Evolutionary conservation across 331 rosid species (phyloP), one percentile per base, ranked within the genome.

Genomic region (Dryas integrifolia): DNA sequence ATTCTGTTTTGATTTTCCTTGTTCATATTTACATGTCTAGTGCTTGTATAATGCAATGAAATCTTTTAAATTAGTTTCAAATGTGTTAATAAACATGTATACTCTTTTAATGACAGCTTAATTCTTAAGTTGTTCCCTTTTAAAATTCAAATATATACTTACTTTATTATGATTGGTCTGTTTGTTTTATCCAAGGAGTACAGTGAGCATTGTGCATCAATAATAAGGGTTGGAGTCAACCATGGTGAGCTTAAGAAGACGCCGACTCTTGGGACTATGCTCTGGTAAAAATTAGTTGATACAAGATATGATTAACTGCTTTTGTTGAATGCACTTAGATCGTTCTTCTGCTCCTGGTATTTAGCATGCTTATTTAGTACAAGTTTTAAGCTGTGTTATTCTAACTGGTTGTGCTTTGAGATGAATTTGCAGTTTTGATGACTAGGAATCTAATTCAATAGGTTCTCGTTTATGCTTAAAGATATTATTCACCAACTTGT

Each of bases 211-310:
- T 52, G 60, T 69, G 77, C 67, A 73, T 68, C 74, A 74, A 63
- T 77, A 82, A 65, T 72, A 81, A 73, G 50, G 46, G 41, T 55
- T 67, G 51, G 39, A 77, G 40, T 51, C 74, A 85, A 80, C 47
- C 59, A 91, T 95, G 97, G 98, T 94, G 81, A 94, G 98, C 88
- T 86, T 94, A 84, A 86, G 98, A 84, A 91, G 97, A 83, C 96
- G 97, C 77, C 91, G 92, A 84, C 96, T 94, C 63, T 77, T 91
- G 88, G 96, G 96, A 75, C 83, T 94, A 57, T 89, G 90, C 84
- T 77, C 96, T 61, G 98, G 98, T 94, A 83, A 86, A 55, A 41
- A 69, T 73, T 24, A 66, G 57, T 73, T 59, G 45, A 78, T 53
- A 46, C 56, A 66, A 46, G 30, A 49, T 65, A 30, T 12, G 11